phyloP scores from a whole-genome alignment of 129 eudicot genomes.

The Pulicaria dysenterica region DNA sequence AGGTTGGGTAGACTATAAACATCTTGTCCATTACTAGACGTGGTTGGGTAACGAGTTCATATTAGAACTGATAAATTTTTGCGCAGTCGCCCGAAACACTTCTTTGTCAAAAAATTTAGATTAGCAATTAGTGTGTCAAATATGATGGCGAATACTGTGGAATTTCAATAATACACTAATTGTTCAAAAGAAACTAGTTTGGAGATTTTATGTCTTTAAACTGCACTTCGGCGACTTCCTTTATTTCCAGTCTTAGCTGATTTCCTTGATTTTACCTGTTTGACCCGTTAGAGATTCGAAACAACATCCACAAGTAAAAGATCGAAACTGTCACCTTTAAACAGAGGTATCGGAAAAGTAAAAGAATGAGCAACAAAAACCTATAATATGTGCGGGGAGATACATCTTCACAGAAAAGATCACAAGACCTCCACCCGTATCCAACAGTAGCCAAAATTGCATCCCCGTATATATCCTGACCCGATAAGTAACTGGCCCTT shows the following conservation, averaged over 20 bases:
- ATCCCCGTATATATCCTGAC: slow-evolving; percentile 71
- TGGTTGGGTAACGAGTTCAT: no score
- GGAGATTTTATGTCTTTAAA: not conserved
- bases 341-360: slow-evolving; percentile 11
- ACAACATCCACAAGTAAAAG: slow-evolving; percentile 4
- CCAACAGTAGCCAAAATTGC: slow-evolving; percentile 86
- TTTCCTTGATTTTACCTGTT: not conserved
- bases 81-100: slow-evolving; percentile 2
- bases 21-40: no score
- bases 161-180: no score
- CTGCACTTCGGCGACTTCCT: not conserved
- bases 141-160: not conserved
- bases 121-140: not conserved
- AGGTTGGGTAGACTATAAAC: not conserved
- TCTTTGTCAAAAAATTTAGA: no score
- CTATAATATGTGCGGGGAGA: slow-evolving; percentile 68
- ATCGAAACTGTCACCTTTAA: not conserved
- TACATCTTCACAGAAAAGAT: slow-evolving; percentile 72
- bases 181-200: not conserved
- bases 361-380: slow-evolving; percentile 39
- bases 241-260: not conserved
- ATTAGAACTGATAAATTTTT: no score
- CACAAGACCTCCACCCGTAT: slow-evolving; percentile 77
- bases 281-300: not conserved
- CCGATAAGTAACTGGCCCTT: slow-evolving; percentile 82